A percentile compares a stretch with the other conserved stretches of the same genome.
These are phyloP conservation scores for Candida takata DNA, from an alignment of 805 yeast genomes.

Conservation along the genomic window DNA sequence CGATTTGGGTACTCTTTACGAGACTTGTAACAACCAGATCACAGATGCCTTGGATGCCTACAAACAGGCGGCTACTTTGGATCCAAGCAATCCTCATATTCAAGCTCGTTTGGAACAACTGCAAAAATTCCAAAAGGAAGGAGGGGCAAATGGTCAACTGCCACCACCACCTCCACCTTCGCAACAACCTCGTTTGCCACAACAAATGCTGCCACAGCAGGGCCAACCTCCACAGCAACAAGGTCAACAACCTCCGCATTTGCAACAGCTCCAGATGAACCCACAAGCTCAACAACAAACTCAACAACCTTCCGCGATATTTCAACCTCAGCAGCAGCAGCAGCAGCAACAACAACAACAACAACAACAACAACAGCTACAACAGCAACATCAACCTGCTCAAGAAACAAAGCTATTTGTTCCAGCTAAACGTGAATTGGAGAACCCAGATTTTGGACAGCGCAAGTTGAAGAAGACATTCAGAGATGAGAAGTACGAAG, in stretches of 20 bases:
- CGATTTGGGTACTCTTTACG: conserved; percentile 93
- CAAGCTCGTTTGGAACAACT: conserved; percentile 87
- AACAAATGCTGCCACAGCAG: conserved; percentile 48
- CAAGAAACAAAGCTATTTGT: conserved; percentile 5
- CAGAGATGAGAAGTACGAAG: conserved; percentile 3
- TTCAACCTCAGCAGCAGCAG: conserved; percentile 1
- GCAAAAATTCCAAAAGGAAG: conserved; percentile 63
- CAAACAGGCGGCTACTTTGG: conserved; percentile 91
- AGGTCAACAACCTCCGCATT: conserved; percentile 19
- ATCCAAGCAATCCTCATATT: conserved; percentile 91
- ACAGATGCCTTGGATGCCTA: conserved; percentile 96
- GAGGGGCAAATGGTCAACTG: conserved; percentile 45
- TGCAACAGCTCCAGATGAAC: conserved; percentile 17
- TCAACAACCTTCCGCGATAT: conserved; percentile 2
- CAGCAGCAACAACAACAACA: conserved; percentile 3
- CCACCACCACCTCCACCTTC: conserved; percentile 61
- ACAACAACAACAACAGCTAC: conserved; percentile 3
- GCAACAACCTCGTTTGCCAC: conserved; percentile 51
- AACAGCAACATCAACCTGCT: conserved; percentile 1
- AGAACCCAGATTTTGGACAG: conserved; percentile 9
- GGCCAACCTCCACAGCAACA: conserved; percentile 16
- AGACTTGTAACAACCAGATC: conserved; percentile 93
- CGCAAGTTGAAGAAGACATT: conserved; percentile 7
- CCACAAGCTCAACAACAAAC: conserved; percentile 26
- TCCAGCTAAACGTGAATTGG: conserved; percentile 12